Conservation (phyloP, 805 yeast species). For the Saccharomycopsis olivae region DNA sequence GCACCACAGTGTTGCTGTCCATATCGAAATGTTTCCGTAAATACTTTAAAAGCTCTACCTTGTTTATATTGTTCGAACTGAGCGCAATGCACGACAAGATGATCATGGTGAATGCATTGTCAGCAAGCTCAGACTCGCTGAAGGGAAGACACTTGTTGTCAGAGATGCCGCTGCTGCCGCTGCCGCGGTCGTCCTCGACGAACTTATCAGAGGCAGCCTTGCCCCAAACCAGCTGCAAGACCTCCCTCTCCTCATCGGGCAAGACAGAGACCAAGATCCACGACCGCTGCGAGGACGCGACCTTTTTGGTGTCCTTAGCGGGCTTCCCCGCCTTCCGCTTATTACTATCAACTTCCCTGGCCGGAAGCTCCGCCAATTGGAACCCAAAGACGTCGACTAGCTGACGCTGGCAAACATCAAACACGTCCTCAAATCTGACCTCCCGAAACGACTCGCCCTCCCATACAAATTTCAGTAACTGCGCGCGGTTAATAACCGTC, state of each 20-base stretch:
- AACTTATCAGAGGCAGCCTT: conserved; percentile 9
- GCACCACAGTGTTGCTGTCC: neutral
- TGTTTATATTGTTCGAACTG: conserved; percentile 26
- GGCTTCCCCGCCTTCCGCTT: neutral
- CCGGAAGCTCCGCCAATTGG: conserved; percentile 2
- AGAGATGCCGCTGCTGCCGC: conserved; percentile 1
- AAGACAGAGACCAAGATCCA: conserved; percentile 1
- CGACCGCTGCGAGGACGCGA: neutral
- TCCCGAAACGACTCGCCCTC: conserved; percentile 11
- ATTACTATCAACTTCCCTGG: neutral
- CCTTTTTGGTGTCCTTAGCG: neutral
- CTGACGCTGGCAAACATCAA: conserved; percentile 11
- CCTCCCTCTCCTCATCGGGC: neutral
- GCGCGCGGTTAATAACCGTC: conserved; percentile 7
- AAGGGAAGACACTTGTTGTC: conserved; percentile 11
- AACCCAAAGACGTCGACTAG: conserved; percentile 11
- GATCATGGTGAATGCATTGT: conserved; percentile 20
- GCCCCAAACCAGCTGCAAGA: conserved; percentile 11
- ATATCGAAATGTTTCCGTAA: conserved; percentile 29
- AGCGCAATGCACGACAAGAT: conserved; percentile 21
- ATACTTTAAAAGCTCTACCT: conserved; percentile 31
- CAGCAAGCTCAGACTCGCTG: conserved; percentile 18
- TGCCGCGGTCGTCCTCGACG: conserved; percentile 4
- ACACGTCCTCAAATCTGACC: conserved; percentile 14
- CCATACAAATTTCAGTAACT: conserved; percentile 16